Conservation (phyloP, 768 basidiomycete species). For the Phylloporus scabripes region DNA sequence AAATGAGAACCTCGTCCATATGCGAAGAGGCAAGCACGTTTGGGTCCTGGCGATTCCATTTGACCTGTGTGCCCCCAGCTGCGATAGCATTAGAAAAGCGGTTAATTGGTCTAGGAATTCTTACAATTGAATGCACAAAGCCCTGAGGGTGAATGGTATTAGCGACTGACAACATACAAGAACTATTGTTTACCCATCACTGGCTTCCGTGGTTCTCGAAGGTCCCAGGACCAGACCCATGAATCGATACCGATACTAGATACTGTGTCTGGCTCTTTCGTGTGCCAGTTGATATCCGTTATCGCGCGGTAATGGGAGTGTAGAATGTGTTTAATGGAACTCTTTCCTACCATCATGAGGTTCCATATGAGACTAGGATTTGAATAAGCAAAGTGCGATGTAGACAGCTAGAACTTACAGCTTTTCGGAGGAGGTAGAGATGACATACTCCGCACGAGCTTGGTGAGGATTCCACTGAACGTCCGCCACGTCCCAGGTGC, state of each 20-base stretch:
- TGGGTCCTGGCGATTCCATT: constrained; percentile 89
- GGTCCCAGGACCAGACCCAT: constrained; percentile 93
- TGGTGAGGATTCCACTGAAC: constrained; percentile 91
- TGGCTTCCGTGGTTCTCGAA: constrained; percentile 65
- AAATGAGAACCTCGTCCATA: constrained; percentile 79
- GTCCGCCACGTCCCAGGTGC: constrained; percentile 93
- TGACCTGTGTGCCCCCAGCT: constrained; percentile 93
- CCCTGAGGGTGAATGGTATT: constrained; percentile 30
- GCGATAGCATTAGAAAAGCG: background rate
- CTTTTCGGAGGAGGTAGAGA: constrained; percentile 86
- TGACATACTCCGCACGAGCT: constrained; percentile 70
- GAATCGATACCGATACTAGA: constrained; percentile 91
- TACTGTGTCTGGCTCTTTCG: constrained; percentile 75
- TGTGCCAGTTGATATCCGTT: constrained; percentile 98
- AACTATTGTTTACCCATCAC: constrained; percentile 46
- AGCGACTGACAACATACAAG: background rate
- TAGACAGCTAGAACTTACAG: constrained; percentile 45
- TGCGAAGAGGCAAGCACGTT: constrained; percentile 90
- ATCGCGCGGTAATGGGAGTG: constrained; percentile 92
- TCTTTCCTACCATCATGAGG: constrained; percentile 63
- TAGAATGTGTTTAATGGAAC: constrained; percentile 78
- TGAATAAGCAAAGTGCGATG: background rate
- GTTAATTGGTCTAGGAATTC: background rate
- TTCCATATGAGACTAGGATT: constrained; percentile 84
- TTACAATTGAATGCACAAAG: constrained; percentile 55